phyloP scores from a whole-genome alignment of 2,329 filamentous ascomycete genomes.

The Plectosphaerella plurivora region DNA sequence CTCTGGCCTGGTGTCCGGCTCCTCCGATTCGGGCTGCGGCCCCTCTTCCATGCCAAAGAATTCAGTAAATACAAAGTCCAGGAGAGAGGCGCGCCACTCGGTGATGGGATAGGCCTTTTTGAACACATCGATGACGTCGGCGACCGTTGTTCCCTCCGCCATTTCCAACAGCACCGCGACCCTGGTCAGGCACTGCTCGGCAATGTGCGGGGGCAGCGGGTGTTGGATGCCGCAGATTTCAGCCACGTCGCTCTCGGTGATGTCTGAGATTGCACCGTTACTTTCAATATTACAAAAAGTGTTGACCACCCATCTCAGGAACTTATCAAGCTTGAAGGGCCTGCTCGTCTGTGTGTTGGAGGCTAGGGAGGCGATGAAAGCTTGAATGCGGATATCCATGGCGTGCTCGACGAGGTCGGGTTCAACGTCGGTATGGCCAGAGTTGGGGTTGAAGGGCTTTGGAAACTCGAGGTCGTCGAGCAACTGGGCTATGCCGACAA shows the following conservation, averaged over 20 bases:
- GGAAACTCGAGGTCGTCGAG: slow-evolving; percentile 19
- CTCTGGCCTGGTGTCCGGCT: no score
- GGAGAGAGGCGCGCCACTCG: slow-evolving; percentile 2
- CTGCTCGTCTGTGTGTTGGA: background rate
- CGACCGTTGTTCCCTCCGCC: slow-evolving; percentile 1
- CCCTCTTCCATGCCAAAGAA: background rate
- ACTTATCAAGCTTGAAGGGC: background rate
- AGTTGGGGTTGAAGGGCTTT: slow-evolving; percentile 17
- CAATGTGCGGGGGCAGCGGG: background rate
- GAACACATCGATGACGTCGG: slow-evolving; percentile 5
- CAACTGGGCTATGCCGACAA: slow-evolving; percentile 6
- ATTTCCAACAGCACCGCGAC: background rate
- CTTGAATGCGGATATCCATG: slow-evolving; percentile 31
- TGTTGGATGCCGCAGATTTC: slow-evolving; percentile 3
- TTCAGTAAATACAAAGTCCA: slow-evolving; percentile 1
- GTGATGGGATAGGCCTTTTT: slow-evolving; percentile 2
- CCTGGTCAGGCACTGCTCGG: background rate
- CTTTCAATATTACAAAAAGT: background rate
- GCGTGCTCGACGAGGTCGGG: slow-evolving; percentile 18
- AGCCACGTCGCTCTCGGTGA: slow-evolving; percentile 14
- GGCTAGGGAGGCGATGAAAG: slow-evolving; percentile 23
- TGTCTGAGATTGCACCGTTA: slow-evolving; percentile 18
- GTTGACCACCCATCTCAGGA: background rate
- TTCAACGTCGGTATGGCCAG: slow-evolving; percentile 4
- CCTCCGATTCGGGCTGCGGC: no score